Evolutionary conservation across 2,329 filamentous ascomycete species (phyloP).

Genomic region (Phialemoniopsis sp.): DNA sequence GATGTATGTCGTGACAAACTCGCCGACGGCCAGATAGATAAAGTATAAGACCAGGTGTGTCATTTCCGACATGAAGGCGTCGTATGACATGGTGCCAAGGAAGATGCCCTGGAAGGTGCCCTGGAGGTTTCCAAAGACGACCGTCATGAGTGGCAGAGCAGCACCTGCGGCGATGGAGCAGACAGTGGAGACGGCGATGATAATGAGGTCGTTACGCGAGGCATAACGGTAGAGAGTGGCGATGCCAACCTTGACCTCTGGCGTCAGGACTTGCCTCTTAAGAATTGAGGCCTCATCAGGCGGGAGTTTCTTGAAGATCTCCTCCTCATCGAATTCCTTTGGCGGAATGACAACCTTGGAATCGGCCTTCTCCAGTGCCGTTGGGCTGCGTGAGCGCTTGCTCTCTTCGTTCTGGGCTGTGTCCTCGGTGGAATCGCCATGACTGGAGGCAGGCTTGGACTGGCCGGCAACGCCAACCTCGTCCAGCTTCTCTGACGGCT

Average conservation of each 20-base stretch:
- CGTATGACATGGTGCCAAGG: constrained; percentile 36
- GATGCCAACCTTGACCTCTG: constrained; percentile 60
- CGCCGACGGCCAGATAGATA: constrained; percentile 76
- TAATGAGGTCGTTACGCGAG: constrained; percentile 57
- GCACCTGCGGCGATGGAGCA: constrained; percentile 70
- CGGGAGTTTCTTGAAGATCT: constrained; percentile 59
- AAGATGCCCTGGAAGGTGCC: constrained; percentile 67
- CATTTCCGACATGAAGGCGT: constrained; percentile 57
- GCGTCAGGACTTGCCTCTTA: constrained; percentile 63
- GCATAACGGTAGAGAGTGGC: constrained; percentile 67
- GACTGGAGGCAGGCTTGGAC: constrained; percentile 26
- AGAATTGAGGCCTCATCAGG: constrained; percentile 63
- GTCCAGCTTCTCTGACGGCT: constrained; percentile 9
- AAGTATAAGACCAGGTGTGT: constrained; percentile 72
- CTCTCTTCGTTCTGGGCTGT: background rate
- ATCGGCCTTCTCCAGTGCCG: constrained; percentile 34
- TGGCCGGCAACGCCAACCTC: constrained; percentile 8
- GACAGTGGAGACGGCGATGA: constrained; percentile 58
- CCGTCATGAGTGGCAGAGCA: constrained; percentile 74
- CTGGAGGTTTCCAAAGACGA: constrained; percentile 75
- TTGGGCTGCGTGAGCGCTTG: background rate
- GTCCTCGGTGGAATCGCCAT: constrained; percentile 24
- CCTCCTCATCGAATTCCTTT: constrained; percentile 37
- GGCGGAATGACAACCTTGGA: constrained; percentile 29
- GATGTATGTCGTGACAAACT: constrained; percentile 75